A percentile compares a stretch with the other conserved stretches of the same genome.
These are phyloP conservation scores for Annulohypoxylon moriforme DNA, from an alignment of 495 filamentous ascomycete genomes.

Conservation along the genomic window DNA sequence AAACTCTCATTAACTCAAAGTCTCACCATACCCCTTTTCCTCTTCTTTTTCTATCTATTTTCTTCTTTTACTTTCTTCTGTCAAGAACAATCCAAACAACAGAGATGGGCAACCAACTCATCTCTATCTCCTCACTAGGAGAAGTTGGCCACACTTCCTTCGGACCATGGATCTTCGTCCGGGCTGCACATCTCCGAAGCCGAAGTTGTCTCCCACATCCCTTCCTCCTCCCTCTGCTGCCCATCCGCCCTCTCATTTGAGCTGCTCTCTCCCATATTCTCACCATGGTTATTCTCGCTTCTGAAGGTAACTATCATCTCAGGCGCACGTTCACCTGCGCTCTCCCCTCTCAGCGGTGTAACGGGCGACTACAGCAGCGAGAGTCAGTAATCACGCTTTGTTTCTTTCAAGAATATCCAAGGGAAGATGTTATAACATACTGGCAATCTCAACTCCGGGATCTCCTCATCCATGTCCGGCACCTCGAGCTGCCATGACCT, in stretches of 20 bases:
- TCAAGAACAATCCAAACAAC: neutral
- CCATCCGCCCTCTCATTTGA: neutral
- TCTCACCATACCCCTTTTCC: neutral
- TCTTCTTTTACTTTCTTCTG: neutral
- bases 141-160: neutral
- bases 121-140: neutral
- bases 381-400: neutral
- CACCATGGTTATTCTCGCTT: neutral
- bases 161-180: neutral
- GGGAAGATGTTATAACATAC: neutral
- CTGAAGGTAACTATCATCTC: neutral
- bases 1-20: no score
- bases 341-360: neutral
- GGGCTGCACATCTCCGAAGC: neutral
- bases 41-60: neutral
- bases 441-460: conserved; percentile 13
- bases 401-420: neutral
- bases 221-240: neutral
- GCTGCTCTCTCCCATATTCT: neutral
- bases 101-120: neutral
- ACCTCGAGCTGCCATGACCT: neutral
- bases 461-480: neutral
- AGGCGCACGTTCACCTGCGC: neutral
- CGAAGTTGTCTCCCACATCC: neutral
- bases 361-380: neutral